A percentile compares a stretch with the other conserved stretches of the same genome.
Evolutionary conservation across 2,329 filamentous ascomycete genomes (phyloP).

Genomic region (Lasiodiplodia sp.): DNA sequence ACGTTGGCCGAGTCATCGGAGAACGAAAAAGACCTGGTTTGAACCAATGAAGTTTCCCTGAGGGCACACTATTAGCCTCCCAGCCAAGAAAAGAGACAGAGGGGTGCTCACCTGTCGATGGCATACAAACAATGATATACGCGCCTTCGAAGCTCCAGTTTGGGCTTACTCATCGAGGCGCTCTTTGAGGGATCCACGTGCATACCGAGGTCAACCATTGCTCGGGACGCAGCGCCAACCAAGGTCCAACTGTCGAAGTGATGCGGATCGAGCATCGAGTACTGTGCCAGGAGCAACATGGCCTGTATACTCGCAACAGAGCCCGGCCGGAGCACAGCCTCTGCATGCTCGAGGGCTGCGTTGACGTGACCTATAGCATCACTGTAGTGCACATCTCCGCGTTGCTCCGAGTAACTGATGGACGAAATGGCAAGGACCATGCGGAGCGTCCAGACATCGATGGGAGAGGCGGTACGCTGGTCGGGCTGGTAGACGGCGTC

Average conservation of each 20-base stretch:
- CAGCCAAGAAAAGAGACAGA: too few relatives aligned
- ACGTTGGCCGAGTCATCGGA: constrained; percentile 88
- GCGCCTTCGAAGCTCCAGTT: constrained; percentile 78
- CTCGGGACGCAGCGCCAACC: constrained; percentile 86
- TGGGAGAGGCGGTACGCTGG: constrained; percentile 65
- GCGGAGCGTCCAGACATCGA: constrained; percentile 85
- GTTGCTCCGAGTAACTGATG: constrained; percentile 72
- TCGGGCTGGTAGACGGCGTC: constrained; percentile 82
- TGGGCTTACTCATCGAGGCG: constrained; percentile 69
- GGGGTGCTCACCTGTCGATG: constrained; percentile 72
- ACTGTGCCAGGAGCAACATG: constrained; percentile 83
- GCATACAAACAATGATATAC: constrained; percentile 93
- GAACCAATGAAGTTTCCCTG: constrained; percentile 86
- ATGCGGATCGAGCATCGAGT: constrained; percentile 86
- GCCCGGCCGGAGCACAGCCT: constrained; percentile 84
- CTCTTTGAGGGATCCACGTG: constrained; percentile 87
- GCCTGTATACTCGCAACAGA: constrained; percentile 87
- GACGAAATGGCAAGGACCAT: constrained; percentile 89
- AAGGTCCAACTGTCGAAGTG: constrained; percentile 96
- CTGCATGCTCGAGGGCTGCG: constrained; percentile 77
- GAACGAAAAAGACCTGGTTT: constrained; percentile 89
- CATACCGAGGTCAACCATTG: constrained; percentile 86
- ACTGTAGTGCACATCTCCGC: constrained; percentile 68
- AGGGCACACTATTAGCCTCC: constrained; percentile 32
- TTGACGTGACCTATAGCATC: constrained; percentile 67